These are phyloP conservation scores for Phytophthora syringae DNA, from an alignment of 352 stramenopile genomes.

Conservation along the genomic window DNA sequence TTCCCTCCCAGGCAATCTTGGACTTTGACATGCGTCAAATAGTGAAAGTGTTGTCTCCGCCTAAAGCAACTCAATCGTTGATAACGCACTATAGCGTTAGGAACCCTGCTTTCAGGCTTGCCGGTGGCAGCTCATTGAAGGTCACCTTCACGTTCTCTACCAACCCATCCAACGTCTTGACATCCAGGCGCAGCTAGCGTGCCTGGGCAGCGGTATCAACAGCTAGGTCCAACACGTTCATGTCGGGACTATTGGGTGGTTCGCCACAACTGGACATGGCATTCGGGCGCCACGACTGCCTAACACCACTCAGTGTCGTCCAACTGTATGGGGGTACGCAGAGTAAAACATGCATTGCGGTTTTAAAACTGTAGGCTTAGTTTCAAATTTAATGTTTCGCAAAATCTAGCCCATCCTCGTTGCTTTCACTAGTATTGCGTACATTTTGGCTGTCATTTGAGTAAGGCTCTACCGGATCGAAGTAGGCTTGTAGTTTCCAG, in stretches of 20 bases:
- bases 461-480: conserved; percentile 18
- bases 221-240: neutral
- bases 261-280: no score
- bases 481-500: conserved; percentile 10
- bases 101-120: neutral
- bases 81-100: neutral
- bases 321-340: no score
- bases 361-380: no score
- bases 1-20: neutral
- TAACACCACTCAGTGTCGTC: no score
- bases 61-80: neutral
- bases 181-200: neutral
- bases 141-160: neutral
- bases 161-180: neutral
- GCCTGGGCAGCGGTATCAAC: neutral
- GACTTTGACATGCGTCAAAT: neutral
- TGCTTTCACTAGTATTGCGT: no score
- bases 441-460: neutral
- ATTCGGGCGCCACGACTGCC: no score
- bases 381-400: no score
- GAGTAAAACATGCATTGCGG: no score
- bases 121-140: neutral
- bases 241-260: no score
- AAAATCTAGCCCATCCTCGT: no score
- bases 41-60: neutral